Evolutionary conservation across 2,329 filamentous ascomycete genomes (phyloP).

Genomic region (Diplodia seriata): DNA sequence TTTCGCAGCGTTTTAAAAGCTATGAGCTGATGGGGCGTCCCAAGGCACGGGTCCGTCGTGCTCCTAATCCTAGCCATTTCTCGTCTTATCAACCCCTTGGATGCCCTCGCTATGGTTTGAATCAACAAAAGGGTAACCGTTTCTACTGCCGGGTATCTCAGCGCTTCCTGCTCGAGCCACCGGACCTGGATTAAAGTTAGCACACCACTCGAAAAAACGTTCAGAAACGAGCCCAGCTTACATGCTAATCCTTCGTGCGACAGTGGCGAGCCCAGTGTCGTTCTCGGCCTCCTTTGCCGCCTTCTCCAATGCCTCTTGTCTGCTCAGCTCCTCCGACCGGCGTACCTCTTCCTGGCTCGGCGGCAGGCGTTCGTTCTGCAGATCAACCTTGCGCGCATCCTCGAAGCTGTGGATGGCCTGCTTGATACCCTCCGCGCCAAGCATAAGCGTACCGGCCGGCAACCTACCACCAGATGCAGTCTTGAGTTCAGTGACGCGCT

Average conservation of each 20-base stretch:
- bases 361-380: conserved; percentile 94
- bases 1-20: conserved; percentile 14
- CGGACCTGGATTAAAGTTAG: conserved; percentile 44
- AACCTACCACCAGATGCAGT: conserved; percentile 91
- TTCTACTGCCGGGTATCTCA: conserved; percentile 35
- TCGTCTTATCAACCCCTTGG: conserved; percentile 24
- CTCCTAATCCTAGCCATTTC: conserved; percentile 10
- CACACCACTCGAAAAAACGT: neutral
- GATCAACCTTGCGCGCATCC: conserved; percentile 93
- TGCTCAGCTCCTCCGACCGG: conserved; percentile 80
- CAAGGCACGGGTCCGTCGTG: conserved; percentile 1
- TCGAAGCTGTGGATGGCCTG: conserved; percentile 97
- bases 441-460: conserved; percentile 94
- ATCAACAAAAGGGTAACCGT: conserved; percentile 19
- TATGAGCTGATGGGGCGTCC: conserved; percentile 24
- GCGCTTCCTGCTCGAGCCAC: conserved; percentile 48
- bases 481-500: conserved; percentile 96
- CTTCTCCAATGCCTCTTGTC: conserved; percentile 82
- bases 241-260: conserved; percentile 95
- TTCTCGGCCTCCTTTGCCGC: conserved; percentile 90
- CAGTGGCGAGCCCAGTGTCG: conserved; percentile 82
- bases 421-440: conserved; percentile 97
- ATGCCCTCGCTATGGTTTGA: conserved; percentile 27
- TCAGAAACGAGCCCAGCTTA: conserved; percentile 60
- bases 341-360: conserved; percentile 91